Conservation (phyloP, 345 rosid species). For the Citrus hindsii region DNA sequence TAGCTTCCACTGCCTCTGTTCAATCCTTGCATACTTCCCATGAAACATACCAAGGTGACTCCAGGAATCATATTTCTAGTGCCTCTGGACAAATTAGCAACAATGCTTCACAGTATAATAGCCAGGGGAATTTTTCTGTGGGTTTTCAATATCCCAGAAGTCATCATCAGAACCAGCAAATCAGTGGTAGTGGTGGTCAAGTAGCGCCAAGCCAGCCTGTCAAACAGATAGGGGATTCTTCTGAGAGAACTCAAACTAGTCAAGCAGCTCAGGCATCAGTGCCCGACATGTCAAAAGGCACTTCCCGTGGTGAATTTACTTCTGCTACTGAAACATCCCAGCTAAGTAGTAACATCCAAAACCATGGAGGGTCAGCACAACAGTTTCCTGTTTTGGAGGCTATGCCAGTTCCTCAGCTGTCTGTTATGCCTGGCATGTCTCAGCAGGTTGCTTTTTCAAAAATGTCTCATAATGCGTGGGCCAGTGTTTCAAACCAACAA, state of each 20-base stretch:
- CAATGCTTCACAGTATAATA: conserved; percentile 16
- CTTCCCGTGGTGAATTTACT: conserved; percentile 21
- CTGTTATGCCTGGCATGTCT: conserved; percentile 31
- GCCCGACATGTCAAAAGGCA: conserved; percentile 17
- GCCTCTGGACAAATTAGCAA: conserved; percentile 32
- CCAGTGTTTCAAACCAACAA: conserved; percentile 38
- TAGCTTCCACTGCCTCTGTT: conserved; percentile 42
- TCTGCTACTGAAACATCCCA: conserved; percentile 37
- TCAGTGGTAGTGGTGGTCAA: conserved; percentile 33
- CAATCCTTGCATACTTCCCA: conserved; percentile 35
- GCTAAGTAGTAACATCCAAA: conserved; percentile 26
- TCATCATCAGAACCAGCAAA: conserved; percentile 38
- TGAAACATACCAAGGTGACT: conserved; percentile 41
- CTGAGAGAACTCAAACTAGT: conserved; percentile 43
- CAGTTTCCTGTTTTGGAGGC: conserved; percentile 50
- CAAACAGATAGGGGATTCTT: conserved; percentile 32
- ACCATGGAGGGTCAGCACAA: conserved; percentile 30
- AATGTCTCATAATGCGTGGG: conserved; percentile 35
- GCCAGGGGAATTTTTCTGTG: conserved; percentile 26
- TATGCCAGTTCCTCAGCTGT: conserved; percentile 36
- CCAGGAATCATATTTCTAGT: conserved; percentile 29
- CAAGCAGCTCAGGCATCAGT: conserved; percentile 30
- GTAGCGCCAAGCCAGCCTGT: conserved; percentile 25
- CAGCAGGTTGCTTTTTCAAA: conserved; percentile 38
- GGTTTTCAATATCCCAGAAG: conserved; percentile 49